Base-by-base conservation (phyloP, 139 green algal species). In the Chlorella sp. region DNA sequence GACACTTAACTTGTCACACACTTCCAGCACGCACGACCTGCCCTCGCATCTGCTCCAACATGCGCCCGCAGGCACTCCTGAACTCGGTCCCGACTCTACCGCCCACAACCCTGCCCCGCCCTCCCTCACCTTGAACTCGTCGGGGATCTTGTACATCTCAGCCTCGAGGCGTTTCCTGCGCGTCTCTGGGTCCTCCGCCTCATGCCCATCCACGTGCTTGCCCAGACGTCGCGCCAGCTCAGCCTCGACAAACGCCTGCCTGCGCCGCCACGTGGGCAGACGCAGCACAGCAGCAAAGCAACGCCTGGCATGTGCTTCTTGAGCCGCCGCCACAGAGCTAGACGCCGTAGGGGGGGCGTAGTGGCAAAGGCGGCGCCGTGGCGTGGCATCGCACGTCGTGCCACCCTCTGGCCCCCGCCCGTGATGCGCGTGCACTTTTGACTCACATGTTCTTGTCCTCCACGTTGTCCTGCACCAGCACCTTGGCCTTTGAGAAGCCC, bases 171-270 rank as follows among this genome's bases (percentile, higher is more conserved):
- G 59, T 49, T 80, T 59, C 66, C 69, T 35, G 26, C 72, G 61
- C 26, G 49, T 17, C 49, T 78, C 73, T 32, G 62, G 26, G 32
- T 76, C 34, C 2, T 79, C 35, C 31, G 72, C 36, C 55, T 73
- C 70, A 42, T 50, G 34, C 35, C 26, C 20, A 26, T 63, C 69
- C 34, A 29, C 59, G 27, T 62, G 32, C 50, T 74, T 85, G 33
- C 89, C 90, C 50, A 93, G 70, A 2, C 89, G 78, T 73, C 84
- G 83, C 1, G 78, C 83, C 49, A 95, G 71, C 72, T 95, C 82
- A 61, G 84, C 68, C 76, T 92, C 83, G 0, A 94, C 71, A 64
- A 85, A 93, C 49, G 82, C 80, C 71, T 91, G 71, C 87, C 82
- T 89, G 84, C 27, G 32, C 55, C 4, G 14, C 4, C 27, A 20